Evolutionary conservation across 1,284 basidiomycete species (phyloP).

Genomic region (Tilletiopsis washingtonensis): DNA sequence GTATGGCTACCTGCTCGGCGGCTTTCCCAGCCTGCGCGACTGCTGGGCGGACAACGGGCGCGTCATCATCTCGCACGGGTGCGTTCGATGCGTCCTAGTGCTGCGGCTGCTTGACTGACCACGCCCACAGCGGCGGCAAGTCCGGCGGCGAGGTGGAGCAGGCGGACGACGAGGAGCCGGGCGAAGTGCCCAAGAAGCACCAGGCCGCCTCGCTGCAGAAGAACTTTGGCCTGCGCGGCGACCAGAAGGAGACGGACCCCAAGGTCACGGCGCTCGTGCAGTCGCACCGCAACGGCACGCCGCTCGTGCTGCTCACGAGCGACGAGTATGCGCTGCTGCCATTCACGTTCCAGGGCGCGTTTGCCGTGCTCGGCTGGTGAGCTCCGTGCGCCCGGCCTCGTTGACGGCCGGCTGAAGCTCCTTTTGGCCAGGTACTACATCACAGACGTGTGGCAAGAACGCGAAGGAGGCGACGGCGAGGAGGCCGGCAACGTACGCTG

Average conservation of each 20-base stretch:
- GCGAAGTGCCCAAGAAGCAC: too few relatives aligned
- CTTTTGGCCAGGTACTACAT: constrained; percentile 16
- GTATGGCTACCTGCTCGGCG: constrained; percentile 25
- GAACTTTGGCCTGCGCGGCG: constrained; percentile 2
- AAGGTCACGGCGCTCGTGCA: constrained; percentile 20
- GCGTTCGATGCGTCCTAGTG: not conserved
- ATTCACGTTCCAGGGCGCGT: constrained; percentile 15
- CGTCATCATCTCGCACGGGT: constrained; percentile 28
- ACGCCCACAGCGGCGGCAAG: constrained; percentile 3
- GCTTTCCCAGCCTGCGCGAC: constrained; percentile 21
- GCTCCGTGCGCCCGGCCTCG: not conserved
- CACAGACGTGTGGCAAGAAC: constrained; percentile 25
- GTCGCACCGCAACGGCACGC: constrained; percentile 10
- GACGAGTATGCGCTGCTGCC: constrained; percentile 20
- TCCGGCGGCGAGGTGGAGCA: not conserved
- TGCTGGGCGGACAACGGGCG: constrained; percentile 14
- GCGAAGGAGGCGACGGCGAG: constrained; percentile 2
- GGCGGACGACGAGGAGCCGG: too few relatives aligned
- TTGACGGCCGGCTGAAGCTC: not conserved
- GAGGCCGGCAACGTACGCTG: constrained; percentile 14
- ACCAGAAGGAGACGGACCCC: constrained; percentile 15
- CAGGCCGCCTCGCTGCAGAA: not conserved
- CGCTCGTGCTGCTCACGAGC: constrained; percentile 19
- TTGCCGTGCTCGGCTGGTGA: constrained; percentile 29
- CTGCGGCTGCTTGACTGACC: not conserved